Evolutionary conservation across 2,329 filamentous ascomycete species (phyloP), one percentile per base, ranked within the genome.

Genomic region (Aspergillus oerlinghausenensis): DNA sequence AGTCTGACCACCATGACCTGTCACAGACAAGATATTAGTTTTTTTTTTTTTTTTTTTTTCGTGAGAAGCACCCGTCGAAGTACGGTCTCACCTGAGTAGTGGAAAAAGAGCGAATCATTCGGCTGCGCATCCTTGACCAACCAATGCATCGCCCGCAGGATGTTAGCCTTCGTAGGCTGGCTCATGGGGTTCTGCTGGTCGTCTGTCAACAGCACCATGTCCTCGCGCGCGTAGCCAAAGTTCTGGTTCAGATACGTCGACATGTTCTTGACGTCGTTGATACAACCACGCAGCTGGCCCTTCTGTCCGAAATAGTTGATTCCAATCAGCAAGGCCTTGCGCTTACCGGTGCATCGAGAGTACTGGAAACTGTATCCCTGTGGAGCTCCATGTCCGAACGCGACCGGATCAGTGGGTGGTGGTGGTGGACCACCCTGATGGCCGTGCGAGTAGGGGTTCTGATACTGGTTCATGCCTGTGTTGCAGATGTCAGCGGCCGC

Each of bases 231-330:
- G 74, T 97, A 97, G 29, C 89, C 89, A 73, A 95, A 97, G 69
- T 91, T 87, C 73, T 92, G 86, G 61, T 90, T 90, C 57, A 97
- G 80, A 71, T 96, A 97, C 51, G 84, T 83, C 23, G 92, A 96
- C 91, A 97, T 96, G 78, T 97, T 97, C 76, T 92, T 90, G 47
- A 97, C 93, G 72, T 97, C 93, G 71, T 97, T 97, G 79, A 97
- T 97, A 70, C 93, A 97, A 49, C 93, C 93, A 56, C 92, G 83
- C 50, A 97, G 81, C 79, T 97, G 90, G 28, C 92, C 92, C 56
- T 90, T 86, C 76, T 97, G 92, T 52, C 89, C 87, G 71, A 97
- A 97, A 77, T 97, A 97, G 77, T 97, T 97, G 80, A 97, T 96
- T 55, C 93, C 93, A 65, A 97, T 93, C 59, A 97, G 76, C 29